phyloP scores from a whole-genome alignment of 768 basidiomycete species.

The Boletus bicolor region DNA sequence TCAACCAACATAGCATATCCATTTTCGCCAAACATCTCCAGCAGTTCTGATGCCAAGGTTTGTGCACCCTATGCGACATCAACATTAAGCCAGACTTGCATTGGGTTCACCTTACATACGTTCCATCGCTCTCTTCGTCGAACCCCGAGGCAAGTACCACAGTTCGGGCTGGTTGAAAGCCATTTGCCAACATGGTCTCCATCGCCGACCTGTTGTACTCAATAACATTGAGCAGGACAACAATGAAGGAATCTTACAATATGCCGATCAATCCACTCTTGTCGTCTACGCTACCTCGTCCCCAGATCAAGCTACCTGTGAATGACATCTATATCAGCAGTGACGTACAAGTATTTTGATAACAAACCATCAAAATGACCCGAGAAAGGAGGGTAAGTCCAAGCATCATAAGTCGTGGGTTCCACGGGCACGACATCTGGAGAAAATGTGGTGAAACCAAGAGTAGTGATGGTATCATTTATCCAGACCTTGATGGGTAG shows the following conservation, averaged over 20 bases:
- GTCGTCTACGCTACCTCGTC: conserved; percentile 49
- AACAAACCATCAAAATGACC: conserved; percentile 54
- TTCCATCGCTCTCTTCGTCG: conserved; percentile 68
- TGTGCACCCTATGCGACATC: conserved; percentile 48
- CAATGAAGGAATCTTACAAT: conserved; percentile 37
- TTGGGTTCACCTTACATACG: conserved; percentile 32
- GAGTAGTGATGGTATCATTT: background rate
- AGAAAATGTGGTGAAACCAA: background rate
- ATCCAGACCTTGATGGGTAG: conserved; percentile 50
- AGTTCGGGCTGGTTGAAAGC: conserved; percentile 62
- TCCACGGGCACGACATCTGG: conserved; percentile 70
- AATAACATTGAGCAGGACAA: background rate
- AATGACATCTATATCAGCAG: background rate
- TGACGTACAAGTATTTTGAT: background rate
- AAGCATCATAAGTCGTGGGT: conserved; percentile 49
- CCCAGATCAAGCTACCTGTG: conserved; percentile 43
- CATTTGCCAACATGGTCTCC: conserved; percentile 60
- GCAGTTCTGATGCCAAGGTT: conserved; percentile 44
- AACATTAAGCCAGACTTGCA: background rate
- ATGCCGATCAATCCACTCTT: conserved; percentile 73
- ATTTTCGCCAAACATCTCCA: conserved; percentile 63
- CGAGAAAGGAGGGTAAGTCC: conserved; percentile 62
- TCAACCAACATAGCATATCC: conserved; percentile 80
- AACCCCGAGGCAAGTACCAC: conserved; percentile 68
- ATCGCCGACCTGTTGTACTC: conserved; percentile 42